phyloP scores from a whole-genome alignment of 192 early-diverging fungal species.

The Backusella sp. region DNA sequence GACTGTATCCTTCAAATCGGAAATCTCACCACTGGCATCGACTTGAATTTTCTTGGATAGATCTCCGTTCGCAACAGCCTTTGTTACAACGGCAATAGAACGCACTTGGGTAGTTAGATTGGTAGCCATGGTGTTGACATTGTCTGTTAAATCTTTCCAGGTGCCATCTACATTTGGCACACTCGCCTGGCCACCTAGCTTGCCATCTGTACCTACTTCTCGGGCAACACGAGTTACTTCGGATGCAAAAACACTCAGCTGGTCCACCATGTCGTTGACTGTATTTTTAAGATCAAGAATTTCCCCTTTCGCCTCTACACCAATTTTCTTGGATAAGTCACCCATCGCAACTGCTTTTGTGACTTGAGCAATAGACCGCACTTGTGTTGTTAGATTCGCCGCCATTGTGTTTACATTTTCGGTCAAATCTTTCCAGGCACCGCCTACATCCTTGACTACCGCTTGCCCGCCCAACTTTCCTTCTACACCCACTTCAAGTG shows the following conservation, averaged over 20 bases:
- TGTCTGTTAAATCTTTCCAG: conserved; percentile 73
- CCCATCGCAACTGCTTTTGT: conserved; percentile 53
- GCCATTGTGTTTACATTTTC: conserved; percentile 63
- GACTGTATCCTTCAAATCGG: conserved; percentile 67
- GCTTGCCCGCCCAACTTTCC: conserved; percentile 65
- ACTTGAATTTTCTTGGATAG: conserved; percentile 61
- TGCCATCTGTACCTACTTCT: conserved; percentile 70
- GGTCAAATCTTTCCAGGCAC: conserved; percentile 58
- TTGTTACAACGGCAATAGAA: conserved; percentile 61
- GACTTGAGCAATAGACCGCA: conserved; percentile 54
- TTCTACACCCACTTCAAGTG: conserved; percentile 64
- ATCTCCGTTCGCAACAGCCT: conserved; percentile 56
- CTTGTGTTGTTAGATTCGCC: conserved; percentile 51
- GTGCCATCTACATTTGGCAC: conserved; percentile 71
- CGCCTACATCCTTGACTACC: conserved; percentile 47
- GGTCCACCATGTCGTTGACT: conserved; percentile 64
- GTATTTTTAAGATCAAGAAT: conserved; percentile 60
- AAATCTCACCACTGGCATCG: conserved; percentile 66
- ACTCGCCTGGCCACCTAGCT: conserved; percentile 73
- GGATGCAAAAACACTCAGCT: conserved; percentile 54
- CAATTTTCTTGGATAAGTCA: conserved; percentile 50
- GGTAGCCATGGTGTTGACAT: conserved; percentile 64
- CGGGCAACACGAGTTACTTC: conserved; percentile 63
- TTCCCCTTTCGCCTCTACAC: conserved; percentile 51
- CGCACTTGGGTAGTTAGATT: conserved; percentile 68